Conservation (phyloP, 2,329 filamentous ascomycete genomes). For the Leptodontidium sp. region DNA sequence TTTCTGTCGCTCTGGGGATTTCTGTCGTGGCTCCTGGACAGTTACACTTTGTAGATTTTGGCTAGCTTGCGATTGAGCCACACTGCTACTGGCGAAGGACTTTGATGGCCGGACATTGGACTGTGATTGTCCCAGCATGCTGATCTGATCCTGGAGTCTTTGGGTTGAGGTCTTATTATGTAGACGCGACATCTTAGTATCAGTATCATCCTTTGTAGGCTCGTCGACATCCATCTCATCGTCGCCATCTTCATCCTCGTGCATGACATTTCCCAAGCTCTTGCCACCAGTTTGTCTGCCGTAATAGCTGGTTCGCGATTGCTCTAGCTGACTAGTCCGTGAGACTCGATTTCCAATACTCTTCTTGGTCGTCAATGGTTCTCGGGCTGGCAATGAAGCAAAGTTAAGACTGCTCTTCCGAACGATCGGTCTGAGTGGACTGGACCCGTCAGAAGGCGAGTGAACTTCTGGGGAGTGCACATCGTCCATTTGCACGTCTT, state of each 20-base stretch:
- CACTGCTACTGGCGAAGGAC: constrained; percentile 41
- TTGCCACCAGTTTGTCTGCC: constrained; percentile 77
- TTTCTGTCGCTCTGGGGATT: constrained; percentile 26
- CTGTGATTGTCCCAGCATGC: constrained; percentile 67
- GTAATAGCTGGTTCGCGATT: constrained; percentile 76
- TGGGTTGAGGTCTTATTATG: constrained; percentile 95
- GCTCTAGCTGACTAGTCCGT: constrained; percentile 80
- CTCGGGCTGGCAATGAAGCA: constrained; percentile 88
- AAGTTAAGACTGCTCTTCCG: constrained; percentile 97
- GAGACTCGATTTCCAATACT: constrained; percentile 79
- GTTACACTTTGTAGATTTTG: constrained; percentile 33
- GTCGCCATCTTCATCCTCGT: constrained; percentile 57
- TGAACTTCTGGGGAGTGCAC: constrained; percentile 45
- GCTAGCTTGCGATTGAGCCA: constrained; percentile 33
- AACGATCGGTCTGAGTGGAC: constrained; percentile 76
- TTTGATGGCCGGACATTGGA: constrained; percentile 46
- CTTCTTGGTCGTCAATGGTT: constrained; percentile 85
- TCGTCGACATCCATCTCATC: constrained; percentile 60
- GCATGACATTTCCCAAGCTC: constrained; percentile 63
- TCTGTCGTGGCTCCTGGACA: constrained; percentile 31
- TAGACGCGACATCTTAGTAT: constrained; percentile 59
- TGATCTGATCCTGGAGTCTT: constrained; percentile 91
- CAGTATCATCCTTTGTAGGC: constrained; percentile 49
- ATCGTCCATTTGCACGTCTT: constrained; percentile 53
- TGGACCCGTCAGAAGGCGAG: constrained; percentile 75